These are phyloP conservation scores for Cytospora piceae DNA, from an alignment of 2,329 filamentous ascomycete genomes.

Conservation along the genomic window DNA sequence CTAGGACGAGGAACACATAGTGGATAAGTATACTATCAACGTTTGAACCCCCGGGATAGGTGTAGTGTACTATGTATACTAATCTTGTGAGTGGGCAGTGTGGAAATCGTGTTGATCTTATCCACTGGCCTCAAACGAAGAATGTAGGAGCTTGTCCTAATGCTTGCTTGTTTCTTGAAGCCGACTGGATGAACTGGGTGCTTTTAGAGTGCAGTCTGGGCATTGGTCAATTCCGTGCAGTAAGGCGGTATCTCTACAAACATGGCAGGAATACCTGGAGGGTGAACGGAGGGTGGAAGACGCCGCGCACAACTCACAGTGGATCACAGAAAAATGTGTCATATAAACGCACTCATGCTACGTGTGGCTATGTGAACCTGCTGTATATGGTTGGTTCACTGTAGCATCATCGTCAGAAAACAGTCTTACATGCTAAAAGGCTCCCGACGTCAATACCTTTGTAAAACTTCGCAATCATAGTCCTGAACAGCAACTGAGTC, in stretches of 20 bases:
- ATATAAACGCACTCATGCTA: slow-evolving; percentile 3
- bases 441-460: not conserved
- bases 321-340: slow-evolving; percentile 2
- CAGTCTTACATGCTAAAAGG: not conserved
- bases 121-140: slow-evolving; percentile 3
- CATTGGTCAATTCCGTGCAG: not conserved
- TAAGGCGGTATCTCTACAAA: slow-evolving; percentile 8
- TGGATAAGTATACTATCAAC: no score
- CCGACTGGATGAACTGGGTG: slow-evolving; percentile 5
- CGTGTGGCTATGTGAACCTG: not conserved
- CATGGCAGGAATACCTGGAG: slow-evolving; percentile 1
- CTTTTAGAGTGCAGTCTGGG: not conserved
- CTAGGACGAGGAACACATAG: no score
- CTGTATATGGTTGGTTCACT: slow-evolving; percentile 4
- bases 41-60: no score
- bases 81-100: not conserved
- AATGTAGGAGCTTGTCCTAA: slow-evolving; percentile 4
- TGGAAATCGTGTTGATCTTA: slow-evolving; percentile 12
- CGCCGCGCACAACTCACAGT: not conserved
- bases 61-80: no score
- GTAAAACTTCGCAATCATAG: not conserved
- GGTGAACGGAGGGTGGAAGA: not conserved
- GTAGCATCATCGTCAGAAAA: not conserved
- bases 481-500: slow-evolving; percentile 8
- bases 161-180: slow-evolving; percentile 5